Conservation (phyloP, 148 eudicot genomes). For the Arctostaphylos glauca region DNA sequence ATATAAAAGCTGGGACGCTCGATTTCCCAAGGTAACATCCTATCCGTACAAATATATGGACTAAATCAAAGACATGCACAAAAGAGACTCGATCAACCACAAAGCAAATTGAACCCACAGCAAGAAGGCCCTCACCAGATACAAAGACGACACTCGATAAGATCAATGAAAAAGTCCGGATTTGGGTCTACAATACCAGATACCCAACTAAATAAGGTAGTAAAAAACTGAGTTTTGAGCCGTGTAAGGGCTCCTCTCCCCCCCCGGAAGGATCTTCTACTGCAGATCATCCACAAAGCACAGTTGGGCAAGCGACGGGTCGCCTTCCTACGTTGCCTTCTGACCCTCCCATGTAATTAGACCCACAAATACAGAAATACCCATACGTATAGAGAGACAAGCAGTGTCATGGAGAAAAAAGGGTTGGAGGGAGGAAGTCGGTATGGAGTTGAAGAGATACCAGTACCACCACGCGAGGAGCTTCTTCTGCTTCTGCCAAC, state of each 20-base stretch:
- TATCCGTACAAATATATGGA: neutral
- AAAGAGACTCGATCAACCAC: neutral
- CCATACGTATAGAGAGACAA: neutral
- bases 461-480: conserved; percentile 29
- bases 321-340: no score
- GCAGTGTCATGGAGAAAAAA: conserved; percentile 14
- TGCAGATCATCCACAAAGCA: neutral
- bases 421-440: neutral
- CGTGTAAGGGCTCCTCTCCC: neutral
- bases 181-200: neutral
- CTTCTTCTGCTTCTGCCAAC: conserved; percentile 12
- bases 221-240: neutral
- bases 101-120: no score
- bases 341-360: neutral
- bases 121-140: neutral
- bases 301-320: neutral
- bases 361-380: neutral
- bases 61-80: neutral
- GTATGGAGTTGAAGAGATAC: conserved; percentile 18
- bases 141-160: neutral
- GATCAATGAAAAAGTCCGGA: neutral
- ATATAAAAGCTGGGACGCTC: neutral
- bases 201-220: neutral
- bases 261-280: neutral
- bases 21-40: neutral